These are phyloP conservation scores for Neovahlkampfia damariscottae DNA, from an alignment of 78 protist genomes.

Conservation along the genomic window DNA sequence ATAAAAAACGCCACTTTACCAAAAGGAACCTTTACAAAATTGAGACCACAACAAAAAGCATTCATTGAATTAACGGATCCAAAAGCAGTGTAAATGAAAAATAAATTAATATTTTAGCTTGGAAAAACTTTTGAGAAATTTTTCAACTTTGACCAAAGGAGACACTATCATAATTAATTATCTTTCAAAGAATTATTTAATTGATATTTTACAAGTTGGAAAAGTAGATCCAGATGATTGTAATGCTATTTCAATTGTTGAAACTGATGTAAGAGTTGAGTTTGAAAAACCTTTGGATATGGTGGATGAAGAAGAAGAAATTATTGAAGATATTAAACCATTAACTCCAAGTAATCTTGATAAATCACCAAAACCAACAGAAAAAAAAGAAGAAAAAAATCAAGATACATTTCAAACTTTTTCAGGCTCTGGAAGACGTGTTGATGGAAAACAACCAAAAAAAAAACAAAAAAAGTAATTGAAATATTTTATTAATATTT, in stretches of 20 bases:
- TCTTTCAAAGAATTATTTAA: neutral
- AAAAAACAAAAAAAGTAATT: neutral
- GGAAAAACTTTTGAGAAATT: slow-evolving; percentile 13
- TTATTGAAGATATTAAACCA: neutral
- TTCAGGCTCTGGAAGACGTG: neutral
- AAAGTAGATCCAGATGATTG: slow-evolving; percentile 10
- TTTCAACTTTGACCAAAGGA: slow-evolving; percentile 12
- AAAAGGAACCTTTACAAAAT: slow-evolving; percentile 17
- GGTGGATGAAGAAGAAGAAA: neutral
- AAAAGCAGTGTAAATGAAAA: too few species aligned
- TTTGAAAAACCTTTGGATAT: slow-evolving; percentile 29
- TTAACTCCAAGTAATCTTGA: neutral
- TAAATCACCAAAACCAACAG: neutral
- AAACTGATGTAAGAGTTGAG: slow-evolving; percentile 29
- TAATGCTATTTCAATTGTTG: slow-evolving; percentile 21
- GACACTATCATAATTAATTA: slow-evolving; percentile 27
- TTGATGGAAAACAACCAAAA: neutral
- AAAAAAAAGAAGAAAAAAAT: neutral
- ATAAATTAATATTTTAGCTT: too few species aligned
- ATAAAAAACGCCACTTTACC: slow-evolving; percentile 11
- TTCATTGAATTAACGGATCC: slow-evolving; percentile 30
- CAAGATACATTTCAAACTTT: neutral
- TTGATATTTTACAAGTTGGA: slow-evolving; percentile 13
- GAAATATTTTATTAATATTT: neutral
- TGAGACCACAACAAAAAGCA: slow-evolving; percentile 9